Conservation (phyloP, 257 asterid species). For the Schizonepeta tenuifolia region DNA sequence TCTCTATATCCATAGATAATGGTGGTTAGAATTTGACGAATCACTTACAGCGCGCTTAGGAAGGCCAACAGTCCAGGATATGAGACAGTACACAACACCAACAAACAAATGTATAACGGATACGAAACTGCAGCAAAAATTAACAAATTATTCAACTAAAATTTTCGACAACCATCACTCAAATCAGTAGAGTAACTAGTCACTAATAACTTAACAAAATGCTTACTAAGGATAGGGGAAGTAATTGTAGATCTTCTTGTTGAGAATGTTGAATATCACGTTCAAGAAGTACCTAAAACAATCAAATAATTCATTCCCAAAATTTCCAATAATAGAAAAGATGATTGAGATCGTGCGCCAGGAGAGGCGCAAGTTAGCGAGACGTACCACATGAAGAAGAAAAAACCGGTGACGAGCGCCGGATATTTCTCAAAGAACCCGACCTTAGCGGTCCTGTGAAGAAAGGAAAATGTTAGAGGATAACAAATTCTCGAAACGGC, state of each 20-base stretch:
- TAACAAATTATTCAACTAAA: conserved; percentile 21
- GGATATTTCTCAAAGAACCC: conserved; percentile 84
- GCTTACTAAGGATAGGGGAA: conserved; percentile 97
- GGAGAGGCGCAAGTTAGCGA: not conserved
- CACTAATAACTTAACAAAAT: conserved; percentile 1
- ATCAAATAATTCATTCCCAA: conserved; percentile 31
- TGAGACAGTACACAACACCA: conserved; percentile 77
- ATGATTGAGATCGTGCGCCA: not conserved
- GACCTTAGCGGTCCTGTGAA: conserved; percentile 64
- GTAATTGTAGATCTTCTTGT: conserved; percentile 98
- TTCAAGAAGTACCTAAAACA: conserved; percentile 74
- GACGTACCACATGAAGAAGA: conserved; percentile 97
- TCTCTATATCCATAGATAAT: conserved; percentile 2
- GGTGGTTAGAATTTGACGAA: conserved; percentile 4
- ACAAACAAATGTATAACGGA: conserved; percentile 78
- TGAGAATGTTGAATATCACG: conserved; percentile 93
- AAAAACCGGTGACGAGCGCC: conserved; percentile 80
- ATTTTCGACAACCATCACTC: not conserved
- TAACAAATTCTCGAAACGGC: conserved; percentile 11
- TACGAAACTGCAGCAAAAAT: conserved; percentile 61
- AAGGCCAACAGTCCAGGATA: conserved; percentile 81
- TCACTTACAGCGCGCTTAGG: conserved; percentile 96
- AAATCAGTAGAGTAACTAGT: not conserved
- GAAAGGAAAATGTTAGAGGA: conserved; percentile 29
- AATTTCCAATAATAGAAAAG: not conserved